Percentiles rank a stretch among this genome's conserved stretches.
Conservation (phyloP, 73 alveolate species). For the Stentor roeselii region DNA sequence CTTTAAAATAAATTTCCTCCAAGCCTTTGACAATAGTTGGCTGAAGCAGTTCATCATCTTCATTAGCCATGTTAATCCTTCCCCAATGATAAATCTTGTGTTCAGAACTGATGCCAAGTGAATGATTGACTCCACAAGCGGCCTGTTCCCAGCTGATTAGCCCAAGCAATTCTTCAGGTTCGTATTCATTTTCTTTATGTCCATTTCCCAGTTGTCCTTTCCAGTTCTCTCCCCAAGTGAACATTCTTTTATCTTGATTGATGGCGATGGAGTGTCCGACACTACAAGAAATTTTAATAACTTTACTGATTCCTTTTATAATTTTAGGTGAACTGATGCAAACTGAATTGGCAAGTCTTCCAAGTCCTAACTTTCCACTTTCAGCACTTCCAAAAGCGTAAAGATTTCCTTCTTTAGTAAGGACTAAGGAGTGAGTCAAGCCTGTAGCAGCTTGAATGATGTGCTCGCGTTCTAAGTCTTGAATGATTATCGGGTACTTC, state of each 20-base stretch:
- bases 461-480: background rate
- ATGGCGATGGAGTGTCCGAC: slow-evolving; percentile 75
- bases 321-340: background rate
- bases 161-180: background rate
- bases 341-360: background rate
- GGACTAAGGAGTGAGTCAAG: background rate
- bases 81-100: slow-evolving; percentile 52
- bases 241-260: slow-evolving; percentile 33
- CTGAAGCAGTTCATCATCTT: background rate
- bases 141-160: slow-evolving; percentile 23
- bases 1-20: background rate
- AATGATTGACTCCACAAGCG: slow-evolving; percentile 35
- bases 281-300: slow-evolving; percentile 50
- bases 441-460: slow-evolving; percentile 10
- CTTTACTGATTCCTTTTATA: background rate
- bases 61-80: background rate
- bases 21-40: background rate
- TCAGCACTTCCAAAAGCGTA: slow-evolving; percentile 28
- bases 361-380: slow-evolving; percentile 28
- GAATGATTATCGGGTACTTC: background rate
- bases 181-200: slow-evolving; percentile 28
- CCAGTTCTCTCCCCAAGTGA: slow-evolving; percentile 55
- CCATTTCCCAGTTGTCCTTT: slow-evolving; percentile 93
- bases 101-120: slow-evolving; percentile 32
- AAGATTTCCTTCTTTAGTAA: background rate